Percentiles rank a stretch among this genome's conserved stretches.
These are phyloP conservation scores for Fomitopsis schrenkii DNA, from an alignment of 1,284 basidiomycete species.

Conservation along the genomic window DNA sequence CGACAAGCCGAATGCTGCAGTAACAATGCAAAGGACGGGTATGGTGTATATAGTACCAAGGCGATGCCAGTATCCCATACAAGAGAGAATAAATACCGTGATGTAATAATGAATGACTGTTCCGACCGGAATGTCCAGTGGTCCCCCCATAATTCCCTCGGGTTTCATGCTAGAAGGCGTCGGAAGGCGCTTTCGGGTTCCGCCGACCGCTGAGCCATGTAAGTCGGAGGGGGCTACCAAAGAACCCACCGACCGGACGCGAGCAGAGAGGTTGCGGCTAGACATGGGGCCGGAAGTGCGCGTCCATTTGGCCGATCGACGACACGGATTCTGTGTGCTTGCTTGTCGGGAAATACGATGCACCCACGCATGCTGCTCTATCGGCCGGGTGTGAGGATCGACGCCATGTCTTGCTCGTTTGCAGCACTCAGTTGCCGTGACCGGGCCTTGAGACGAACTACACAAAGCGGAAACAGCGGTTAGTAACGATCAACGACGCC, in stretches of 20 bases:
- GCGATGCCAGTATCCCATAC: not conserved
- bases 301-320: not conserved
- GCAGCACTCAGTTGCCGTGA: conserved; percentile 76
- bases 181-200: not conserved
- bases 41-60: not conserved
- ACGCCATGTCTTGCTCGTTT: conserved; percentile 69
- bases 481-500: not conserved
- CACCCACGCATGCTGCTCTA: conserved; percentile 1
- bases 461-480: conserved; percentile 1
- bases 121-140: conserved; percentile 1
- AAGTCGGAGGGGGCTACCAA: not conserved
- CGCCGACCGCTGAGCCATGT: not conserved
- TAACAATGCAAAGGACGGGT: not conserved
- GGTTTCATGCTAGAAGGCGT: not conserved
- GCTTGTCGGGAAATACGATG: not conserved
- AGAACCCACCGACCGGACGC: not conserved
- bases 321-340: not conserved
- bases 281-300: not conserved
- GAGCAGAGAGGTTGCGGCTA: not conserved
- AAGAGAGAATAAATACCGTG: not conserved
- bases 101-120: not conserved
- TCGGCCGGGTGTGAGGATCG: conserved; percentile 44
- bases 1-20: not conserved
- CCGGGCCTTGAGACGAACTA: conserved; percentile 82
- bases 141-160: not conserved